Evolutionary conservation across 2,329 filamentous ascomycete genomes (phyloP).

Genomic region (Cryphonectria parasitica): DNA sequence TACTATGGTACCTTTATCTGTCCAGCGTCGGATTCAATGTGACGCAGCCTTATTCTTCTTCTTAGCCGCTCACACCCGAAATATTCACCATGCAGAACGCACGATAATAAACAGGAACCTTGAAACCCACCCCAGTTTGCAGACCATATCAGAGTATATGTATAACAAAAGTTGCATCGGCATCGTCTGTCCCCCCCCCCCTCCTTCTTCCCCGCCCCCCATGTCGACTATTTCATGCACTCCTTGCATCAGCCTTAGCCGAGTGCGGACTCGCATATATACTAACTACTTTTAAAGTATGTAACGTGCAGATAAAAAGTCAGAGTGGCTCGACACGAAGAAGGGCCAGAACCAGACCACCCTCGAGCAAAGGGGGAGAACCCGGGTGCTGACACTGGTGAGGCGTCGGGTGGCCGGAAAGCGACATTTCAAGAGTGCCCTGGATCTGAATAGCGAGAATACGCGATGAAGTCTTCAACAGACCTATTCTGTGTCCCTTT

Average conservation of each 20-base stretch:
- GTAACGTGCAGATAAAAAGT: not conserved
- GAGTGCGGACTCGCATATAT: not conserved
- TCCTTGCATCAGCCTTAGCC: not conserved
- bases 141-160: not conserved
- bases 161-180: not conserved
- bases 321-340: not conserved
- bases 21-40: not conserved
- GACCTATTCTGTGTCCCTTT: not conserved
- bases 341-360: not conserved
- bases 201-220: too few species aligned
- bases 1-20: too few species aligned
- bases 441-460: not conserved
- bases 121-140: not conserved
- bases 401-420: not conserved
- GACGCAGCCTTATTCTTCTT: not conserved
- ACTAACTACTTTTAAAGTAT: not conserved
- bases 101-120: constrained; percentile 7
- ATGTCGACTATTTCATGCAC: not conserved
- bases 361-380: not conserved
- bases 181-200: not conserved
- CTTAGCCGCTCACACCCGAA: not conserved
- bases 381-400: not conserved
- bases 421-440: not conserved
- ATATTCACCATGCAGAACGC: not conserved
- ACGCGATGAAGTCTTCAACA: not conserved